Percentiles rank a stretch among this genome's conserved stretches.
phyloP scores from a whole-genome alignment of 2,329 filamentous ascomycete genomes.

The Cadophora malorum region DNA sequence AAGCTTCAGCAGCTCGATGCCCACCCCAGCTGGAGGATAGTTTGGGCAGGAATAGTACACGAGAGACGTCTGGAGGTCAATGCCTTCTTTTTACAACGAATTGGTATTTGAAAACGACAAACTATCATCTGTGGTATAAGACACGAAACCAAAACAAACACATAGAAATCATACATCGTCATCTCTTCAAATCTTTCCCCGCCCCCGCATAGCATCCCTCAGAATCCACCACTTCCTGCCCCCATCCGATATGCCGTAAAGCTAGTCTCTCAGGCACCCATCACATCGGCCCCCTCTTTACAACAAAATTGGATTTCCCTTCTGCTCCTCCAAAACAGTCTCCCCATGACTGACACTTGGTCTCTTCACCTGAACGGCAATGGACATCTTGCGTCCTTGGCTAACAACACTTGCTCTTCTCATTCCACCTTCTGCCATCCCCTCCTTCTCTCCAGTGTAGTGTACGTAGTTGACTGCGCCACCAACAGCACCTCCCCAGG shows the following conservation, averaged over 20 bases:
- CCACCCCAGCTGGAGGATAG: not conserved
- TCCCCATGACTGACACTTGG: constrained; percentile 10
- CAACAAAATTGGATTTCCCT: constrained; percentile 27
- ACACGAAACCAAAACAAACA: not conserved
- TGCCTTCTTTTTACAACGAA: not conserved
- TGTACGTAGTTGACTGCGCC: constrained; percentile 35
- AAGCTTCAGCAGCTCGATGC: not conserved
- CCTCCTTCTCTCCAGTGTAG: constrained; percentile 35
- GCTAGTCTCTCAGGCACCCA: not conserved
- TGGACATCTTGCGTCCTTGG: constrained; percentile 17
- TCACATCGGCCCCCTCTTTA: not conserved
- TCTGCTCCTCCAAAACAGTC: constrained; percentile 23
- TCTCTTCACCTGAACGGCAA: constrained; percentile 26
- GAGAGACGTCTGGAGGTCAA: not conserved
- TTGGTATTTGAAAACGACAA: not conserved
- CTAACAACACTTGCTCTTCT: constrained; percentile 22
- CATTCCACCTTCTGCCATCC: constrained; percentile 17
- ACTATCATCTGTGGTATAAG: constrained; percentile 6
- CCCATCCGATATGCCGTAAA: not conserved
- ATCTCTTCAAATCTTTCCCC: not conserved
- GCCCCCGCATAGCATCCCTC: not conserved
- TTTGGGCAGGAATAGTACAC: not conserved
- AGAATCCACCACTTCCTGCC: not conserved
- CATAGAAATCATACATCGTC: not conserved
- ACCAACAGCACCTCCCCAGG: constrained; percentile 40